These are phyloP conservation scores for Alternaria infectoria DNA, from an alignment of 2,329 filamentous ascomycete genomes.

Conservation along the genomic window DNA sequence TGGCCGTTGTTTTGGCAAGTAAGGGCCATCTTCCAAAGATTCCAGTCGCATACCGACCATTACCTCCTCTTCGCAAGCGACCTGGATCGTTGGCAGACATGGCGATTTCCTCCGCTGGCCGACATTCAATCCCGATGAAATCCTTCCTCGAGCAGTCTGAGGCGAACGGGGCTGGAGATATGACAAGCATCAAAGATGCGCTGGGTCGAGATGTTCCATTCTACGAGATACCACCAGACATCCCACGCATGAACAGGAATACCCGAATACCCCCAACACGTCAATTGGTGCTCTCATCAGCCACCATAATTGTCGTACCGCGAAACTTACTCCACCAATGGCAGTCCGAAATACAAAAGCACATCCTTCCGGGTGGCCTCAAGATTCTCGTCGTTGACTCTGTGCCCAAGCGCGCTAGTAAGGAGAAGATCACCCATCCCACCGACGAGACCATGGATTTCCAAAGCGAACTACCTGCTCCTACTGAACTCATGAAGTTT, in stretches of 20 bases:
- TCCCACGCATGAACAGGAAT: conserved; percentile 52
- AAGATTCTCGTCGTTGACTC: conserved; percentile 67
- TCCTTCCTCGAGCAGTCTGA: conserved; percentile 63
- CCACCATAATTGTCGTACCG: conserved; percentile 81
- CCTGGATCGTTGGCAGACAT: conserved; percentile 75
- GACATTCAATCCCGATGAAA: conserved; percentile 73
- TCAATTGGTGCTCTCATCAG: conserved; percentile 68
- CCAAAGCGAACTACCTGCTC: conserved; percentile 62
- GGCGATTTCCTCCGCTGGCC: conserved; percentile 73
- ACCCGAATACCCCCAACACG: conserved; percentile 50
- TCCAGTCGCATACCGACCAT: conserved; percentile 64
- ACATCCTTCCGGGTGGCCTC: conserved; percentile 67
- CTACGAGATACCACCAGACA: conserved; percentile 51
- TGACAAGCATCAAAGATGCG: conserved; percentile 27
- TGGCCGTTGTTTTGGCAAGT: conserved; percentile 75
- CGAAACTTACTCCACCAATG: conserved; percentile 85
- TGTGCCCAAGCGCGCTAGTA: conserved; percentile 26
- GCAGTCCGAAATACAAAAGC: conserved; percentile 79
- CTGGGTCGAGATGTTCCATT: conserved; percentile 45
- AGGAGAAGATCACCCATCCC: conserved; percentile 10
- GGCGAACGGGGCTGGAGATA: conserved; percentile 43
- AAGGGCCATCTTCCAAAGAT: conserved; percentile 70
- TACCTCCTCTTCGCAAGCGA: conserved; percentile 51
- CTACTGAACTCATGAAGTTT: conserved; percentile 65
- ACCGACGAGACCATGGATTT: conserved; percentile 32